Base-by-base conservation (phyloP, 257 asterid species). In the Petunia axillaris region DNA sequence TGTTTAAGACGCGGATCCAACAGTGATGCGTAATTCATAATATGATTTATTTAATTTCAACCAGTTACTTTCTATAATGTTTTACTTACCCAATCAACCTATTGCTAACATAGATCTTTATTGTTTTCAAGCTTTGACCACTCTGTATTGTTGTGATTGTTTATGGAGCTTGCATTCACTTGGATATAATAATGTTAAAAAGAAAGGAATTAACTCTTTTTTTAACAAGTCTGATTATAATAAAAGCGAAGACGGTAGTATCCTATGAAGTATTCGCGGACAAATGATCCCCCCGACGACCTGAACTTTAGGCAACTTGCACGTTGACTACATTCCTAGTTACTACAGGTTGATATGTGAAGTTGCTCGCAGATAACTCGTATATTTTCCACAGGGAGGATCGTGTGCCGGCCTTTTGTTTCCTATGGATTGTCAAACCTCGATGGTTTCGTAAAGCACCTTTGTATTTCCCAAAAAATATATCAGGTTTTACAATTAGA, bases 211-310 rank as follows among this genome's bases (percentile, higher is more conserved):
- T n/a, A n/a, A n/a, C 9, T 11, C 53, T 46, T 70, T 16, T 48
- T 70, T 44, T 70, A 3, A 70, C 76, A 44, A 44, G 76, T 44
- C n/a, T 68, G 57, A 68, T 15, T 43, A 43, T 43, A 16, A 46
- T 70, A 43, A n/a, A 43, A 68, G 57, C 76, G 25, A 16, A 10
- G 76, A 43, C 40, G 6, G 9, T 43, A 71, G 9, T 71, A 41
- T 71, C 41, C 77, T 70, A 5, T 70, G 59, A 70, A 68, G 58
- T 44, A 9, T 68, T 44, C 58, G 9, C 44, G 76, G 59, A 70
- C 9, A 16, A 68, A 68, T 68, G 76, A 68, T n/a, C 16, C 25
- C 35, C 4, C 41, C 3, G 40, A 16, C 16, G 76, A 8, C 40
- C 1, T 68, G 58, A 46, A 70, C 41, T 8, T 46, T 46, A 46